Percentiles rank a stretch among this genome's conserved stretches.
These are phyloP conservation scores for Halophytophthora batemanensis DNA, from an alignment of 352 stramenopile species.

Conservation along the genomic window DNA sequence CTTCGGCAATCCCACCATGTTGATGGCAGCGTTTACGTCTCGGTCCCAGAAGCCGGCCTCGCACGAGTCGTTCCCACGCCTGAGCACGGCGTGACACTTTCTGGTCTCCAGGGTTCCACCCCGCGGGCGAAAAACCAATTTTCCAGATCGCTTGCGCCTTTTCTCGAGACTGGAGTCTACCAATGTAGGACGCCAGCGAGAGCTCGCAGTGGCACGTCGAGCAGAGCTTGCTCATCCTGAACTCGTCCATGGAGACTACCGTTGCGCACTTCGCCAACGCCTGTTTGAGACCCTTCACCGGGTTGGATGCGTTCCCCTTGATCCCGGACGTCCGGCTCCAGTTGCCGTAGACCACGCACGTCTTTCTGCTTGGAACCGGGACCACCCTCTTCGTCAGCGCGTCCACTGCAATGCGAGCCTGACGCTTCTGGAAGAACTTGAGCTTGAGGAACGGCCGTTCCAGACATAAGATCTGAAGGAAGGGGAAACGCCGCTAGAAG, in stretches of 20 bases:
- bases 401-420: not conserved
- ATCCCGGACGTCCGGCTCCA: slow-evolving; percentile 3
- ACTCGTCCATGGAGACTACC: no score
- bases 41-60: not conserved
- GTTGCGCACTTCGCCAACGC: no score
- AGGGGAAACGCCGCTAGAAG: slow-evolving; percentile 6
- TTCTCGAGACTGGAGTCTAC: slow-evolving; percentile 3
- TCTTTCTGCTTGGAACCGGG: not conserved
- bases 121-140: no score
- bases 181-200: no score
- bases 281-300: slow-evolving; percentile 7
- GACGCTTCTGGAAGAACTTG: not conserved
- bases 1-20: slow-evolving; percentile 1
- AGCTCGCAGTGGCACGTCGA: no score
- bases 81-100: not conserved
- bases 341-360: slow-evolving; percentile 8
- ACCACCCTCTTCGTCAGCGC: slow-evolving; percentile 6
- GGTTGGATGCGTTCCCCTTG: slow-evolving; percentile 8
- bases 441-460: slow-evolving; percentile 1
- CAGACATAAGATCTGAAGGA: slow-evolving; percentile 5
- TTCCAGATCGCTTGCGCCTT: slow-evolving; percentile 1
- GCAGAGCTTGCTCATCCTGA: no score
- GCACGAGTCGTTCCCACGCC: not conserved
- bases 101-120: no score
- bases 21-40: no score